A percentile compares a stretch with the other conserved stretches of the same genome.
Conservation (phyloP, 192 early-diverging fungal genomes). For the Lunasporangiospora selenospora region DNA sequence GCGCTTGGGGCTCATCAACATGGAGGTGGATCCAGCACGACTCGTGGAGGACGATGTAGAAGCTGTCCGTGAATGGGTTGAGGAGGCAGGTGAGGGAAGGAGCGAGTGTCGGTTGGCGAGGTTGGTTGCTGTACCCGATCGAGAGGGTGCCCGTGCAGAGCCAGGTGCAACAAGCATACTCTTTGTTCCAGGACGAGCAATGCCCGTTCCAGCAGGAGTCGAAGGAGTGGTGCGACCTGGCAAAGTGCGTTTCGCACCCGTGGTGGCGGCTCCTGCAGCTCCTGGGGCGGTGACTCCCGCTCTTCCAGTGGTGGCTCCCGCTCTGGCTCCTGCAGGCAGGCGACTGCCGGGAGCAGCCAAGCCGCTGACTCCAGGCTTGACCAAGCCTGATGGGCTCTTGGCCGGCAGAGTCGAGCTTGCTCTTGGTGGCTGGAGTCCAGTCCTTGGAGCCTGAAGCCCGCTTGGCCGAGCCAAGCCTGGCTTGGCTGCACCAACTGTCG, state of each 20-base stretch:
- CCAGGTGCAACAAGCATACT: conserved; percentile 12
- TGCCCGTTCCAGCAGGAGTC: conserved; percentile 1
- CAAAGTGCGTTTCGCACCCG: neutral
- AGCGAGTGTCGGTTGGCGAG: conserved; percentile 5
- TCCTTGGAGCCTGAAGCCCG: conserved; percentile 18
- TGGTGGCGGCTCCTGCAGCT: neutral
- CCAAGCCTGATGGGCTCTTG: conserved; percentile 12
- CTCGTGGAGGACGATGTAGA: conserved; percentile 2
- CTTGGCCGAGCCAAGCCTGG: conserved; percentile 10
- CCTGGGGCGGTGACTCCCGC: conserved; percentile 1
- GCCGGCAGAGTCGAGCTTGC: conserved; percentile 18
- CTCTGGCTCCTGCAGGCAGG: neutral
- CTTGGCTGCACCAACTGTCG: conserved; percentile 7
- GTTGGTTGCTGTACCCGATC: neutral
- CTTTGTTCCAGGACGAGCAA: conserved; percentile 8
- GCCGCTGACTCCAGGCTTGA: conserved; percentile 20
- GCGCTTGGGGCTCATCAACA: conserved; percentile 9
- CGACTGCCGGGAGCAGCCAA: neutral
- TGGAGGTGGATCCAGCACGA: neutral
- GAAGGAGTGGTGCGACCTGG: neutral
- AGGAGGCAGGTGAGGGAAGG: conserved; percentile 6
- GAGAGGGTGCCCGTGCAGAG: neutral
- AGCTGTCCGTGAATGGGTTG: neutral
- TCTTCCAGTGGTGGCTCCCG: neutral
- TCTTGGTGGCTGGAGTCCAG: conserved; percentile 17